Conservation (phyloP, 2,329 filamentous ascomycete genomes). For the Sporothrix phasma region DNA sequence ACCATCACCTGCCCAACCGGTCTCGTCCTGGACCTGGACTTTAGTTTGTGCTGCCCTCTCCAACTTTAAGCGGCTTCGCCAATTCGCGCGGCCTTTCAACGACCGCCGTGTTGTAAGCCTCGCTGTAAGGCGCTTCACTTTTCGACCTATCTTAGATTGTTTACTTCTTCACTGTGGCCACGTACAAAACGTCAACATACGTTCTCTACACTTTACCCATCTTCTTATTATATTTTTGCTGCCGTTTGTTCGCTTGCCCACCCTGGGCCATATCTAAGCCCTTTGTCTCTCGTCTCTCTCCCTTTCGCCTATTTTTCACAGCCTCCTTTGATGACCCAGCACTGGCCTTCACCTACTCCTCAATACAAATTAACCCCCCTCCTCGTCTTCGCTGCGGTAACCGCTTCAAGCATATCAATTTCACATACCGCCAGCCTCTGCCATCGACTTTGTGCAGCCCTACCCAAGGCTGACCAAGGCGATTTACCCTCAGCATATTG, state of each 20-base stretch:
- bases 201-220: background rate
- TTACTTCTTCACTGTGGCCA: background rate
- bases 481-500: background rate
- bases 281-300: background rate
- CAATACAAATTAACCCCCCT: background rate
- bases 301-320: background rate
- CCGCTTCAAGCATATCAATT: background rate
- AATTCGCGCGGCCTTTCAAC: background rate
- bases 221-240: background rate
- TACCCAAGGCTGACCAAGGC: background rate
- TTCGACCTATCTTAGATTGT: background rate
- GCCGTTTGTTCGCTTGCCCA: background rate
- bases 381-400: background rate
- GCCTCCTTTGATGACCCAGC: background rate
- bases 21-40: background rate
- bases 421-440: conserved; percentile 2
- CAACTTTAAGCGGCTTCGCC: background rate
- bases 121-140: background rate
- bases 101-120: background rate
- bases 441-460: background rate
- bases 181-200: background rate
- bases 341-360: conserved; percentile 1
- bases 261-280: background rate
- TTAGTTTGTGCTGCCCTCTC: background rate
- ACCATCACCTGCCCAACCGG: background rate